Evolutionary conservation across 768 basidiomycete species (phyloP).

Genomic region (Lactarius akahatsu): DNA sequence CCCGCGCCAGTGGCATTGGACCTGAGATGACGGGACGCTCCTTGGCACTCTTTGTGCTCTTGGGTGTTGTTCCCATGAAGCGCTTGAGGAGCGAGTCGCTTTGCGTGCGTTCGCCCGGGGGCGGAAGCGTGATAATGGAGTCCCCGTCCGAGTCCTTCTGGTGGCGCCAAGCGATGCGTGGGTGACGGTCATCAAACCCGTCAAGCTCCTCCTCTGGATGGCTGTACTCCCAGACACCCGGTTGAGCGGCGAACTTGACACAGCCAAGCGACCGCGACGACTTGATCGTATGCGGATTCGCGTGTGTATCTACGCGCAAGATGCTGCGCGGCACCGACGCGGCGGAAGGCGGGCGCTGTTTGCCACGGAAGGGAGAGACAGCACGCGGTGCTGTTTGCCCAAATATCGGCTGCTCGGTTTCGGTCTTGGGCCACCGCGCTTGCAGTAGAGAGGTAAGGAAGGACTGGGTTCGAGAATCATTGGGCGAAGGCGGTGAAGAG

Average conservation of each 20-base stretch:
- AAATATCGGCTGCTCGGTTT: constrained; percentile 29
- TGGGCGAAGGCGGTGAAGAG: constrained; percentile 23
- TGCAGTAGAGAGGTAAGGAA: constrained; percentile 29
- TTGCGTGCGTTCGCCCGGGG: constrained; percentile 29
- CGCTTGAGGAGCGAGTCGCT: constrained; percentile 31
- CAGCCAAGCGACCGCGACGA: constrained; percentile 26
- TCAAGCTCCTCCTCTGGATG: constrained; percentile 16
- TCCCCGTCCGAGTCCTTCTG: constrained; percentile 23
- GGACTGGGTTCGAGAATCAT: constrained; percentile 24
- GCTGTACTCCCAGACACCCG: constrained; percentile 25
- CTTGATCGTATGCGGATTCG: constrained; percentile 19
- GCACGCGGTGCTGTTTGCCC: constrained; percentile 30
- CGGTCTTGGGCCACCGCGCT: constrained; percentile 29
- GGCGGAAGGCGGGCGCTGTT: constrained; percentile 25
- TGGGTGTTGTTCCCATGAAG: constrained; percentile 29
- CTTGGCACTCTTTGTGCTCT: constrained; percentile 18
- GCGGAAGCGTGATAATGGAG: constrained; percentile 32
- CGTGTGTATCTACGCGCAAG: constrained; percentile 26
- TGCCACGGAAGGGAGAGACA: constrained; percentile 26
- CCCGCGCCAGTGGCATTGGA: constrained; percentile 35
- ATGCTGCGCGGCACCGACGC: constrained; percentile 30
- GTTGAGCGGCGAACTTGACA: constrained; percentile 28
- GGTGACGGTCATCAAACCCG: background rate
- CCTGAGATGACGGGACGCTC: constrained; percentile 37
- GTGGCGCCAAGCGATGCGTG: constrained; percentile 16